phyloP scores from a whole-genome alignment of 208 protist species.

The Crithidia fasciculata region DNA sequence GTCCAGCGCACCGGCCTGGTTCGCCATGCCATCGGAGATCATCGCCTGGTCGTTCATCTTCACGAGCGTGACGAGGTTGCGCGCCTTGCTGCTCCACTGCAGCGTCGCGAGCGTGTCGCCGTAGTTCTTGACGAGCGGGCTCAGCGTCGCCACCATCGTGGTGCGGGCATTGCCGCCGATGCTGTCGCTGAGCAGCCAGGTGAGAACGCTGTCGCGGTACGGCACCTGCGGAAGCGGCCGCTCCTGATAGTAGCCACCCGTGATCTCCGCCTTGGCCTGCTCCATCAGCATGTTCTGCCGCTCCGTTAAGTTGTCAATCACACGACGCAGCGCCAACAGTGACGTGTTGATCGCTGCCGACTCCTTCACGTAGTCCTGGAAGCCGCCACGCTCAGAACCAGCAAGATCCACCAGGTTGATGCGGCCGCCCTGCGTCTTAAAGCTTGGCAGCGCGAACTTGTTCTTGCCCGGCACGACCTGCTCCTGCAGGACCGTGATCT shows the following conservation, averaged over 20 bases:
- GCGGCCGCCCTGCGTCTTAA: constrained; percentile 72
- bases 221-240: constrained; percentile 87
- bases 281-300: constrained; percentile 92
- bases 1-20: constrained; percentile 72
- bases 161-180: constrained; percentile 92
- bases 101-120: constrained; percentile 89
- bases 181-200: constrained; percentile 91
- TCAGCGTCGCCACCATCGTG: constrained; percentile 92
- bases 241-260: constrained; percentile 55
- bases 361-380: constrained; percentile 92
- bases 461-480: constrained; percentile 70
- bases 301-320: constrained; percentile 90
- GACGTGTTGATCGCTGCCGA: constrained; percentile 92
- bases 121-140: constrained; percentile 90
- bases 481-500: constrained; percentile 86
- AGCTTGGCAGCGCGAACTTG: constrained; percentile 62
- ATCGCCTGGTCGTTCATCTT: constrained; percentile 88
- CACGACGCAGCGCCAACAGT: constrained; percentile 81
- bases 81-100: constrained; percentile 91
- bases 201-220: constrained; percentile 90
- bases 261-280: constrained; percentile 81
- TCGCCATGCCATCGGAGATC: constrained; percentile 73
- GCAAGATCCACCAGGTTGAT: constrained; percentile 93
- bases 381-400: constrained; percentile 90
- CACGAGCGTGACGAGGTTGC: constrained; percentile 88